Conservation (phyloP, 768 basidiomycete genomes). For the Pleurotus citrinopileatus region DNA sequence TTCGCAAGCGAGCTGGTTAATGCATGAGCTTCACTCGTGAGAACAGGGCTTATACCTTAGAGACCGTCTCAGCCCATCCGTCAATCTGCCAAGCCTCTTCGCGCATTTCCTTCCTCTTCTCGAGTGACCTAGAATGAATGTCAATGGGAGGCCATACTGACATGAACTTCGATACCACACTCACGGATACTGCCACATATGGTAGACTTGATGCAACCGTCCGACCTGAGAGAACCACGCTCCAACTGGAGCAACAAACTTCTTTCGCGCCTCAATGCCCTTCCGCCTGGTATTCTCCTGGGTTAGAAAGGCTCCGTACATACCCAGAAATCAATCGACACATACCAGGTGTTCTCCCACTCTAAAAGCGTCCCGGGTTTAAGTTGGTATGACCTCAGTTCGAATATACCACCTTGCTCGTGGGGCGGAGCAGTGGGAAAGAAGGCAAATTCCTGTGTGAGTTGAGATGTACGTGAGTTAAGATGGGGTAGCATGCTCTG, state of each 20-base stretch:
- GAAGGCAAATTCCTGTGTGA: slow-evolving; percentile 94
- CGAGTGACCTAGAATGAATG: slow-evolving; percentile 53
- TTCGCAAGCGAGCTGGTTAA: slow-evolving; percentile 13
- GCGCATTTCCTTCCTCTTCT: slow-evolving; percentile 77
- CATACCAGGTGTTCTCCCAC: slow-evolving; percentile 92
- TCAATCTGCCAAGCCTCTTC: slow-evolving; percentile 94
- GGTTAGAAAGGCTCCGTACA: too few species aligned
- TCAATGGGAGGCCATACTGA: slow-evolving; percentile 11
- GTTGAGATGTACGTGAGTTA: slow-evolving; percentile 67
- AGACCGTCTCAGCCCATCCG: slow-evolving; percentile 94
- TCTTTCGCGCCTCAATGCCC: slow-evolving; percentile 92
- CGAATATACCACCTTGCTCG: slow-evolving; percentile 88
- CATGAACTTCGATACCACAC: slow-evolving; percentile 25
- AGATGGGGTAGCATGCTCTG: slow-evolving; percentile 76
- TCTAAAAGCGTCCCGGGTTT: slow-evolving; percentile 89
- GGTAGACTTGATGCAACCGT: slow-evolving; percentile 84
- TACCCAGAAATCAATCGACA: too few species aligned
- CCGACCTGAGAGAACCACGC: slow-evolving; percentile 94
- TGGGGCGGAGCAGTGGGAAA: slow-evolving; percentile 88
- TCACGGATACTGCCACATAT: slow-evolving; percentile 96
- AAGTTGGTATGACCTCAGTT: slow-evolving; percentile 85
- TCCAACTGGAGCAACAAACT: slow-evolving; percentile 74
- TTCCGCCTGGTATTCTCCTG: slow-evolving; percentile 80
- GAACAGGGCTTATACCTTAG: slow-evolving; percentile 59
- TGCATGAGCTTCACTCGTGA: slow-evolving; percentile 1